A percentile compares a stretch with the other conserved stretches of the same genome.
Conservation (phyloP, 352 stramenopile species). For the Phytophthora sp. region DNA sequence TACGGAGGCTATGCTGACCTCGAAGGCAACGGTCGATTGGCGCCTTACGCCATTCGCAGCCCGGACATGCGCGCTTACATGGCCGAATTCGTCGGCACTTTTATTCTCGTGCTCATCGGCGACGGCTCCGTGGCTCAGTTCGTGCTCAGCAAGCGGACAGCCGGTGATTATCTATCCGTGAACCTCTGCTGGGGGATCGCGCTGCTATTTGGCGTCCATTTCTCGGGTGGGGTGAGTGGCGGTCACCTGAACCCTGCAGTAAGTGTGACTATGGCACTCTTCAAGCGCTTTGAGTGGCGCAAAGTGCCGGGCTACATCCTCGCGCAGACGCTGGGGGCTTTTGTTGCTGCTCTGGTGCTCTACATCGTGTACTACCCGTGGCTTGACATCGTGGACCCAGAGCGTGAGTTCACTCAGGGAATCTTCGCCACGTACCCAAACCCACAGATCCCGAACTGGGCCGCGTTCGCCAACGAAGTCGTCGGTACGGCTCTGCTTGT, state of each 20-base stretch:
- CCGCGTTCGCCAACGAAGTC: slow-evolving; percentile 50
- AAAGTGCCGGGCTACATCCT: slow-evolving; percentile 61
- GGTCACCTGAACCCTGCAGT: slow-evolving; percentile 73
- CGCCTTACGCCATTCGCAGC: slow-evolving; percentile 41
- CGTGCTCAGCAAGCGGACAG: slow-evolving; percentile 47
- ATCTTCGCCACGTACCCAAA: slow-evolving; percentile 64
- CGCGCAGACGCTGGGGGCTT: slow-evolving; percentile 52
- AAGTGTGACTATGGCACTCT: slow-evolving; percentile 55
- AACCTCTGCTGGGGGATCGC: slow-evolving; percentile 70
- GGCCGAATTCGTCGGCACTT: slow-evolving; percentile 68
- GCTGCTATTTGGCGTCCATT: slow-evolving; percentile 66
- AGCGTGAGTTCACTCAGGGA: slow-evolving; percentile 39
- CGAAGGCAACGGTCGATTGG: slow-evolving; percentile 35
- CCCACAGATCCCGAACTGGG: slow-evolving; percentile 46
- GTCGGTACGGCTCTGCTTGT: slow-evolving; percentile 49
- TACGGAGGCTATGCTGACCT: slow-evolving; percentile 42
- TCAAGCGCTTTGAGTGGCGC: slow-evolving; percentile 56
- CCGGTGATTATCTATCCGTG: slow-evolving; percentile 56
- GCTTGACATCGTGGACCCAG: slow-evolving; percentile 55
- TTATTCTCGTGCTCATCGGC: slow-evolving; percentile 67
- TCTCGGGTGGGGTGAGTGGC: slow-evolving; percentile 57
- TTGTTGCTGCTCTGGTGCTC: slow-evolving; percentile 48
- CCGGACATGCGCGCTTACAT: slow-evolving; percentile 59
- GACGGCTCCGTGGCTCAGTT: slow-evolving; percentile 65
- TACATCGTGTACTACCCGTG: slow-evolving; percentile 70